Evolutionary conservation across 2,329 filamentous ascomycete genomes (phyloP).

Genomic region (Lomentospora prolificans): DNA sequence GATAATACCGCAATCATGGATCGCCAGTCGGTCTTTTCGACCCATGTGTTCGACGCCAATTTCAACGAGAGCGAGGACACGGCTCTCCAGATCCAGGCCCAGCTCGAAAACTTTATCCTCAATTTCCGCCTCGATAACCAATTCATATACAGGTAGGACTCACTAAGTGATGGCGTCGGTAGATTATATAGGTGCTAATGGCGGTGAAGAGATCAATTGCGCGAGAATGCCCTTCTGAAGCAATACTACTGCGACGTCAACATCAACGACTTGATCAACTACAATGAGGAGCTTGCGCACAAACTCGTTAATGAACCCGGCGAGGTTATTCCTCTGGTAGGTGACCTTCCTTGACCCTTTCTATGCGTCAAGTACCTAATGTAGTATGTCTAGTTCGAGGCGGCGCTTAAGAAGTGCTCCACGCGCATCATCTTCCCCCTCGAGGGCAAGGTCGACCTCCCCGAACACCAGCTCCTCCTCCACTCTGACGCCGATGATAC

Average conservation of each 20-base stretch:
- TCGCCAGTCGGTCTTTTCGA: conserved; percentile 74
- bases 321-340: conserved; percentile 82
- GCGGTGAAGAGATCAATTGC: conserved; percentile 69
- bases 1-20: conserved; percentile 50
- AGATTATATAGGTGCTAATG: neutral
- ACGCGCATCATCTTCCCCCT: conserved; percentile 86
- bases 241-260: conserved; percentile 96
- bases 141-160: conserved; percentile 77
- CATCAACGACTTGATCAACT: conserved; percentile 89
- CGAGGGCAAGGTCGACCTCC: conserved; percentile 54
- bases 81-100: conserved; percentile 61
- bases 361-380: too few relatives aligned
- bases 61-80: conserved; percentile 58
- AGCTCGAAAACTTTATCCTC: conserved; percentile 83
- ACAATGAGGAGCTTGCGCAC: conserved; percentile 90
- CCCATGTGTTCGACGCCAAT: conserved; percentile 67
- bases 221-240: conserved; percentile 88
- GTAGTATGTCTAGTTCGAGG: conserved; percentile 96
- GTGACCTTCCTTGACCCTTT: conserved; percentile 17
- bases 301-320: conserved; percentile 80
- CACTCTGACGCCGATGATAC: conserved; percentile 86
- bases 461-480: conserved; percentile 87
- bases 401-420: conserved; percentile 80
- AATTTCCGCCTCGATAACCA: conserved; percentile 89
- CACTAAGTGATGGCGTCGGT: neutral